Percentiles rank a stretch among this genome's conserved stretches.
Conservation (phyloP, 192 early-diverging fungal species). For the Glomus cerebriforme region DNA sequence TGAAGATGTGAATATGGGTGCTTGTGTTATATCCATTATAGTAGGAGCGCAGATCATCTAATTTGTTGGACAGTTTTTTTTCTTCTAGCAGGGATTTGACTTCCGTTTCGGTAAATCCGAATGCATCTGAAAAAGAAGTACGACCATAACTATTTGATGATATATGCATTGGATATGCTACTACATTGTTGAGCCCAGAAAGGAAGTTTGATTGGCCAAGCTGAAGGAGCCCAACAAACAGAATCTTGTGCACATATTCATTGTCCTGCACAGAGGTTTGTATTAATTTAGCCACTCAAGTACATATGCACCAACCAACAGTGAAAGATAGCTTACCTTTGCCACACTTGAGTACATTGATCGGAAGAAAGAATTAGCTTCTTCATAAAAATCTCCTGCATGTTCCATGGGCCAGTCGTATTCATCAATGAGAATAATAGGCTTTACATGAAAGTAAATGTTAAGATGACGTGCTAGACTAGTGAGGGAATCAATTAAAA, state of each 20-base stretch:
- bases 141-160: background rate
- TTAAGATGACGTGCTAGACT: background rate
- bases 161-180: background rate
- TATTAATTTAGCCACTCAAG: background rate
- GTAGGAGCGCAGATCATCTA: background rate
- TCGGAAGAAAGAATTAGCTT: background rate
- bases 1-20: background rate
- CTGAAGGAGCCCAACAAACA: slow-evolving; percentile 4
- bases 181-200: slow-evolving; percentile 7
- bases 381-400: slow-evolving; percentile 2
- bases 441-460: background rate
- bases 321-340: background rate
- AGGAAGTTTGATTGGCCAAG: slow-evolving; percentile 19
- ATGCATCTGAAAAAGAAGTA: background rate
- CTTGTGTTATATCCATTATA: slow-evolving; percentile 29
- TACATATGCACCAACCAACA: background rate
- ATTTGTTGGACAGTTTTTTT: background rate
- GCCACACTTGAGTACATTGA: slow-evolving; percentile 23
- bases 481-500: background rate
- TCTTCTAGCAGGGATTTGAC: background rate
- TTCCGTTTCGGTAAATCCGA: slow-evolving; percentile 23
- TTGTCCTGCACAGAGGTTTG: slow-evolving; percentile 9
- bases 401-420: slow-evolving; percentile 29
- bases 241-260: background rate
- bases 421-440: slow-evolving; percentile 29